Percentiles rank a stretch among this genome's conserved stretches.
These are phyloP conservation scores for Escovopsis sp. DNA, from an alignment of 2,329 filamentous ascomycete genomes.

Conservation along the genomic window DNA sequence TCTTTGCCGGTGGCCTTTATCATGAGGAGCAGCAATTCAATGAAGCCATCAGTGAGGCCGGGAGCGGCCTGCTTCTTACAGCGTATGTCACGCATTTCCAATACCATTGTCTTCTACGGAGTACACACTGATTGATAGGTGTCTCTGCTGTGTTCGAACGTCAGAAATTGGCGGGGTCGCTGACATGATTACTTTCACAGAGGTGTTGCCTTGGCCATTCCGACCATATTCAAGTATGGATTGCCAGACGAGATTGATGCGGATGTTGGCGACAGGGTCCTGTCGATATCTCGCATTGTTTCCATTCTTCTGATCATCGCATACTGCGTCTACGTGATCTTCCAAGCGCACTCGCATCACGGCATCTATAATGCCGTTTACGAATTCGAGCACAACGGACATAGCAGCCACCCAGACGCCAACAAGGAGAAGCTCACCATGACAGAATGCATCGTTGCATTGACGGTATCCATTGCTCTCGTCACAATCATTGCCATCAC, in stretches of 20 bases:
- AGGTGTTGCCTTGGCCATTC: conserved; percentile 25
- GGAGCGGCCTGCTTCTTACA: conserved; percentile 61
- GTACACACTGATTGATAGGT: neutral
- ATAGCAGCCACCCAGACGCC: conserved; percentile 45
- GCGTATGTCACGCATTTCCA: conserved; percentile 39
- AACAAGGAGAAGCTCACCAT: conserved; percentile 57
- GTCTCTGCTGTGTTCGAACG: neutral
- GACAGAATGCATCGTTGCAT: conserved; percentile 53
- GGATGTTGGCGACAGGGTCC: conserved; percentile 32
- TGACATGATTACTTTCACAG: conserved; percentile 7
- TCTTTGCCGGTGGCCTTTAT: conserved; percentile 59
- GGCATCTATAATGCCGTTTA: conserved; percentile 63
- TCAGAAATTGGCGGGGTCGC: too few species aligned
- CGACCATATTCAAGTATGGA: conserved; percentile 25
- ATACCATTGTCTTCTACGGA: too few species aligned
- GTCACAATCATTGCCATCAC: conserved; percentile 62
- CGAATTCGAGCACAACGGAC: conserved; percentile 54
- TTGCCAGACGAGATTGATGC: conserved; percentile 15
- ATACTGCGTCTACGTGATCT: conserved; percentile 45
- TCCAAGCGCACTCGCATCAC: conserved; percentile 65
- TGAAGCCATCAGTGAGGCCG: conserved; percentile 63
- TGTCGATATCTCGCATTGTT: conserved; percentile 55
- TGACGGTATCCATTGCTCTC: conserved; percentile 47
- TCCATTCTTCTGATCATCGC: conserved; percentile 51
- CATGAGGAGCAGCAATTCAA: conserved; percentile 58